Conservation (phyloP, 306 rosid genomes). For the Rubus idaeus region DNA sequence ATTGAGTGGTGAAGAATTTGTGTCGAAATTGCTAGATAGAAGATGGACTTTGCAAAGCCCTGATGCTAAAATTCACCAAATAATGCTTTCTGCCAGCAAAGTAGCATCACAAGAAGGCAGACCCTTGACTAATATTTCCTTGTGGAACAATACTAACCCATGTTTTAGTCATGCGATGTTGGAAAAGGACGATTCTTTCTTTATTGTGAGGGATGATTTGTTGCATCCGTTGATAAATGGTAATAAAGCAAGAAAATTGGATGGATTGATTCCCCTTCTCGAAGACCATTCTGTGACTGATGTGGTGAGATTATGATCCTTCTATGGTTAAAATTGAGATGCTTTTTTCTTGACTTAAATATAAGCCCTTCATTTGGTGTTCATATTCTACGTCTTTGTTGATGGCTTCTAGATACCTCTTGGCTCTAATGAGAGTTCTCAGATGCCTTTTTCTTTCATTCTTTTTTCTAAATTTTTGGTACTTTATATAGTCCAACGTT, state of each 20-base stretch:
- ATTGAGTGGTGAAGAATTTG: constrained; percentile 43
- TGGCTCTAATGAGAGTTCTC: background rate
- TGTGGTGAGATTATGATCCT: constrained; percentile 51
- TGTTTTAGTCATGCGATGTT: constrained; percentile 30
- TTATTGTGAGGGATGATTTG: constrained; percentile 83
- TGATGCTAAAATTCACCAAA: constrained; percentile 58
- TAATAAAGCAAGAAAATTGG: constrained; percentile 89
- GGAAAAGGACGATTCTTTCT: constrained; percentile 39
- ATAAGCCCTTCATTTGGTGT: background rate
- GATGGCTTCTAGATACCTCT: too few species aligned
- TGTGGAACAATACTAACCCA: constrained; percentile 37
- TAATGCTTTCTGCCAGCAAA: constrained; percentile 26
- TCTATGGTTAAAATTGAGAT: constrained; percentile 9
- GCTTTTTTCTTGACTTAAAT: background rate
- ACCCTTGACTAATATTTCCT: constrained; percentile 21
- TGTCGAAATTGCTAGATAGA: constrained; percentile 55
- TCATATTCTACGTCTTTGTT: background rate
- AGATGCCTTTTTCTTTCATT: background rate
- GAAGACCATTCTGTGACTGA: constrained; percentile 70
- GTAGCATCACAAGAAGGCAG: constrained; percentile 19
- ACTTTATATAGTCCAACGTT: background rate
- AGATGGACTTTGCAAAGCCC: constrained; percentile 71
- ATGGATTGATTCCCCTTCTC: constrained; percentile 63
- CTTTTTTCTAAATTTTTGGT: background rate
- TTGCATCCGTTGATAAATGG: constrained; percentile 88